Base-by-base conservation (phyloP, 768 basidiomycete genomes). In the Termitomyces bulborhizus region DNA sequence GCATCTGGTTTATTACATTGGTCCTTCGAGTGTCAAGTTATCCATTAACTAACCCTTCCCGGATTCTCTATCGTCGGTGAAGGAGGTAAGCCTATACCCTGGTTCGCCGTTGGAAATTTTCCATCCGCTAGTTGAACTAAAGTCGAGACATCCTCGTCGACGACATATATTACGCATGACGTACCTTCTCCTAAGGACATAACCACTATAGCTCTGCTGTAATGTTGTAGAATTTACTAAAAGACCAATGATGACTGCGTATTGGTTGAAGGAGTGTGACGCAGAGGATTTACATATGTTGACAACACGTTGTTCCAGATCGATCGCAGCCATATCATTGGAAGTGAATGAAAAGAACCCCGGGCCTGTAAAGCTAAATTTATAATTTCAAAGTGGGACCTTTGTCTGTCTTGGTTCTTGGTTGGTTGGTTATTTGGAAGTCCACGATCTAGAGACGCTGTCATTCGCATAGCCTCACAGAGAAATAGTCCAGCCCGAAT, bases 51-150 rank as follows among this genome's bases (percentile, higher is more conserved):
- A 8, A 77, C 79, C 60, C 71, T 69, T 12, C 74, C 78, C 5
- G 75, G 77, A 56, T 81, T 82, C 62, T 79, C 76, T 31, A 63
- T 61, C 4, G 71, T 70, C 1, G 79, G 75, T 13, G 72, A 73
- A 8, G 79, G 79, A 9, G 78, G 76, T 44, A 74, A 62, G 6
- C 69, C 75, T 6, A 58, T 34, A 18, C 53, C 60, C 37, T 62
- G 60, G 36, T 72, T 73, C 9, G 63, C 61, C 3, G 59, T 62
- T 48, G 77, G 73, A 58, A 74, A 78, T 58, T 76, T 76, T 32
- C 74, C 69, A 52, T 78, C 74, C 39, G 57, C 67, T 67, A 45
- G 15, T 21, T 41, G 13, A 8, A 16, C 12, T 42, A 46, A 32
- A 46, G 24, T 15, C 44, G 16, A 53, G 24, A 34, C 51, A 53